A percentile compares a stretch with the other conserved stretches of the same genome.
These are phyloP conservation scores for Chlorella sp. DNA, from an alignment of 139 green algal species.

Conservation along the genomic window DNA sequence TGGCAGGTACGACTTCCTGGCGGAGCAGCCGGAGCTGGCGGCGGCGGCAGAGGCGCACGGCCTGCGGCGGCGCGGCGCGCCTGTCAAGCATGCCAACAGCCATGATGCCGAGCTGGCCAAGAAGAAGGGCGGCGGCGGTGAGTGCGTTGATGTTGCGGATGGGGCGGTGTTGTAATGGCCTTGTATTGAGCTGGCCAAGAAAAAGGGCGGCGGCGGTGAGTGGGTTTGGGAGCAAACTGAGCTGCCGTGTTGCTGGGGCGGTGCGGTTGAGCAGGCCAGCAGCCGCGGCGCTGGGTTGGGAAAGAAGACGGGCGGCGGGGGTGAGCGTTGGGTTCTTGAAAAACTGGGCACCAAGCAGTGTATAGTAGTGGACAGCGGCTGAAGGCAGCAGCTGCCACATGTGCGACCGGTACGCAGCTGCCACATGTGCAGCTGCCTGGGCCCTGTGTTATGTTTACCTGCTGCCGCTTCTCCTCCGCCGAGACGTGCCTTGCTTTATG, in stretches of 20 bases:
- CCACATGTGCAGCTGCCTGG: too few species aligned
- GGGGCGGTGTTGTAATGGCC: too few species aligned
- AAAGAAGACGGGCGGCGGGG: background rate
- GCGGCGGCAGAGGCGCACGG: constrained; percentile 50
- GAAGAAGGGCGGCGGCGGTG: constrained; percentile 35
- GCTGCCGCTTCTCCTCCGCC: too few species aligned
- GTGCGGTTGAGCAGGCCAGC: background rate
- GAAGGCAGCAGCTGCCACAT: too few species aligned
- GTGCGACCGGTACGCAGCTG: too few species aligned
- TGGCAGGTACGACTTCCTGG: constrained; percentile 65
- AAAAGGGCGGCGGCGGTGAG: constrained; percentile 26
- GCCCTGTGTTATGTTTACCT: too few species aligned
- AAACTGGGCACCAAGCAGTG: too few species aligned
- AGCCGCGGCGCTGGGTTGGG: background rate
- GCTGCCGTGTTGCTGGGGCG: background rate
- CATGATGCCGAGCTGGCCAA: constrained; percentile 38
- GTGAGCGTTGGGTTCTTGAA: too few species aligned
- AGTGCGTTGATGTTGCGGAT: background rate
- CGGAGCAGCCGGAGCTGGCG: constrained; percentile 48
- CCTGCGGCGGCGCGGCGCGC: constrained; percentile 44
- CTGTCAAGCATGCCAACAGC: constrained; percentile 22
- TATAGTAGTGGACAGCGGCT: too few species aligned
- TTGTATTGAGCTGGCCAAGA: constrained; percentile 38
- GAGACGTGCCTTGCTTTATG: too few species aligned
- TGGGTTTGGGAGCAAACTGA: background rate